Evolutionary conservation across 2,329 filamentous ascomycete genomes (phyloP), one percentile per base, ranked within the genome.

Genomic region (Mollisia scopiformis): DNA sequence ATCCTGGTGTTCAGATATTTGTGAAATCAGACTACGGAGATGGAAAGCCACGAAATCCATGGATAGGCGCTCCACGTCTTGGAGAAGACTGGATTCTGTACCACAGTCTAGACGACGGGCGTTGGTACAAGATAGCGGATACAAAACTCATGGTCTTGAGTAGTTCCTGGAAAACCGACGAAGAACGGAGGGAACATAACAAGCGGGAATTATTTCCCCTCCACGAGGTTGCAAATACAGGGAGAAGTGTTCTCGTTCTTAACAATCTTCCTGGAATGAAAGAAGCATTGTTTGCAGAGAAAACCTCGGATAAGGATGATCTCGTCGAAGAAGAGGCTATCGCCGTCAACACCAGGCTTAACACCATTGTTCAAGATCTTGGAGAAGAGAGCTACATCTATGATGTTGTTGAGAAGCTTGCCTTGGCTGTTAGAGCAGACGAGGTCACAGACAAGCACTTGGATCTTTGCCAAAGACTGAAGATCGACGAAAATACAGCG

Each of bases 141-240:
- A 57, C 54, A 35, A 43, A n/a, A 19, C 46, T 57, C 47, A 53
- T 28, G 1, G 19, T 28, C n/a, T 16, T 49, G 6, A 14, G 14
- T 6, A 25, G 25, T 13, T 35, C 28, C 23, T 64, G 43, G 52
- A 57, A 19, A 10, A 61, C 21, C 16, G 52, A 62, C 23, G 59
- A 63, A n/a, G 50, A 64, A 49, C 59, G 59, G 25, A 23, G 5
- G 6, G 37, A 50, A 14, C 46, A 62, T 33, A 52, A 65, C n/a
- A 35, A 31, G 21, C 37, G 35, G 19, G 41, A 43, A 23, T 19
- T 47, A 1, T 66, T 64, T 47, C 47, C 27, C 21, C 43, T 67
- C 16, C 56, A 62, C 35, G 51, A 63, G n/a, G 27, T 65, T 16
- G 59, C 46, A 1, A 47, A 60, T 21, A 47, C 19, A 1, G 58